Percentiles rank a stretch among this genome's conserved stretches.
These are phyloP conservation scores for Decorospora gaudefroyi DNA, from an alignment of 2,329 filamentous ascomycete genomes.

Conservation along the genomic window DNA sequence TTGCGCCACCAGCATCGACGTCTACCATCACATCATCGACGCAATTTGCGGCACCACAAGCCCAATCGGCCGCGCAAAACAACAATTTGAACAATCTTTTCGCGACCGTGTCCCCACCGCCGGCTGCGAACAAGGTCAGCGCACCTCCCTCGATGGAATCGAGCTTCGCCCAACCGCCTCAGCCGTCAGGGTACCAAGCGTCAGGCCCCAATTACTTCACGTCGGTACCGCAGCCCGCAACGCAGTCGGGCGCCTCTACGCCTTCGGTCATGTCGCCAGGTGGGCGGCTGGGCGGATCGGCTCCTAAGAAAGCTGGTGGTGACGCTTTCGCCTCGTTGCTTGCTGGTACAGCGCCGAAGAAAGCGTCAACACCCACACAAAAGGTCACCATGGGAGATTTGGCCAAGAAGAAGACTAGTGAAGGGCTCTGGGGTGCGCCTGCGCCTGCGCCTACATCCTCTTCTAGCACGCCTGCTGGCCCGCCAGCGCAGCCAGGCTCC, in stretches of 20 bases:
- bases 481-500: slow-evolving; percentile 34
- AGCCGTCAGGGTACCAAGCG: slow-evolving; percentile 71
- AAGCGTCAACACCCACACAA: slow-evolving; percentile 63
- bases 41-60: slow-evolving; percentile 80
- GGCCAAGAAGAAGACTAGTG: slow-evolving; percentile 96
- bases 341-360: slow-evolving; percentile 76
- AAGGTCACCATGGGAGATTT: slow-evolving; percentile 86
- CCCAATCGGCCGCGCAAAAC: slow-evolving; percentile 80
- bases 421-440: slow-evolving; percentile 87
- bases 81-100: slow-evolving; percentile 81
- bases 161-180: slow-evolving; percentile 53
- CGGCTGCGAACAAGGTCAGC: slow-evolving; percentile 56
- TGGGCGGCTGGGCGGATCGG: slow-evolving; percentile 48
- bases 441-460: slow-evolving; percentile 56
- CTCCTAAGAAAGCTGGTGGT: slow-evolving; percentile 61
- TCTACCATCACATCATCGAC: slow-evolving; percentile 59
- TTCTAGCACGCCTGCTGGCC: slow-evolving; percentile 38
- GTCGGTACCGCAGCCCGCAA: slow-evolving; percentile 61
- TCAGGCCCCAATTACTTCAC: slow-evolving; percentile 93
- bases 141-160: slow-evolving; percentile 54
- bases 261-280: slow-evolving; percentile 52
- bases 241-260: slow-evolving; percentile 44
- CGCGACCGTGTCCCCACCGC: slow-evolving; percentile 77
- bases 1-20: slow-evolving; percentile 55
- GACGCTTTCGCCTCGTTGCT: slow-evolving; percentile 92